Evolutionary conservation across 2,329 filamentous ascomycete species (phyloP).

Genomic region (Aspergillus udagawae): DNA sequence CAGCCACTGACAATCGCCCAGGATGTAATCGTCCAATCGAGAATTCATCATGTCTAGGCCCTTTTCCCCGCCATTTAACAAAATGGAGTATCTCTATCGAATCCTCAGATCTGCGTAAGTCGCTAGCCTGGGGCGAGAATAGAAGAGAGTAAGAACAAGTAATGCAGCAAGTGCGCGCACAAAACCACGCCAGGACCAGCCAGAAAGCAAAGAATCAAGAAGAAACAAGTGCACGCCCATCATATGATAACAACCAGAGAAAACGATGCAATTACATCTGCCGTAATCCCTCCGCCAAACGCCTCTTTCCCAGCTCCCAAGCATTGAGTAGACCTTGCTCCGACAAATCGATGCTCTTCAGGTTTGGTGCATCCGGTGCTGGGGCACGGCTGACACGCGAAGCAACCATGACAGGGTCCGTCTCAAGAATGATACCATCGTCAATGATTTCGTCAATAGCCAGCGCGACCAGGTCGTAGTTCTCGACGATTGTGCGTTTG

Average conservation of each 20-base stretch:
- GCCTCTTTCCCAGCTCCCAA: constrained; percentile 88
- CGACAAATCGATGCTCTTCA: constrained; percentile 91
- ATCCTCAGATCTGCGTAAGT: constrained; percentile 6
- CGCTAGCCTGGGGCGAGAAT: constrained; percentile 1
- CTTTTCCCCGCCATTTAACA: constrained; percentile 1
- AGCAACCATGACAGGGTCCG: constrained; percentile 89
- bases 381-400: constrained; percentile 90
- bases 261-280: constrained; percentile 39
- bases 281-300: constrained; percentile 84
- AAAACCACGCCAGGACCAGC: constrained; percentile 35
- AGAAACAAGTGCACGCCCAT: constrained; percentile 13
- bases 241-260: constrained; percentile 12
- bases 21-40: not conserved
- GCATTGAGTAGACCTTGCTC: constrained; percentile 94
- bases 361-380: constrained; percentile 77
- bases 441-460: constrained; percentile 94
- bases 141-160: constrained; percentile 11
- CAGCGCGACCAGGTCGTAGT: constrained; percentile 93
- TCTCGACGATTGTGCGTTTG: constrained; percentile 96
- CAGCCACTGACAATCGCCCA: not conserved
- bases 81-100: constrained; percentile 22
- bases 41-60: not conserved
- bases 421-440: constrained; percentile 95
- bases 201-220: constrained; percentile 23
- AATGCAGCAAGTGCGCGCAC: constrained; percentile 21